Conservation (phyloP, 805 yeast genomes). For the Nakazawaea ambrosiae region DNA sequence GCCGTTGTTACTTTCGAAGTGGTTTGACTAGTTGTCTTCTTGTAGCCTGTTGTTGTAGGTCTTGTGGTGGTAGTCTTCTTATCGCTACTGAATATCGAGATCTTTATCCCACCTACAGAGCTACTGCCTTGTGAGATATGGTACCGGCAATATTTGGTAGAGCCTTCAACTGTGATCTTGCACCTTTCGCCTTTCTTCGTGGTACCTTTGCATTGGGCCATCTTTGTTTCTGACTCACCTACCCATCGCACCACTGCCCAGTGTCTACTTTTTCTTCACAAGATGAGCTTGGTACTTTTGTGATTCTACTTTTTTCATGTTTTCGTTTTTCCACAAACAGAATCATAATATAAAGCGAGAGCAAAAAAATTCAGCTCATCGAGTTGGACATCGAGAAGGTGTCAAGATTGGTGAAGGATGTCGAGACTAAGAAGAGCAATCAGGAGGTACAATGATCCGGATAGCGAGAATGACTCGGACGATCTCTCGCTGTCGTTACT, state of each 20-base stretch:
- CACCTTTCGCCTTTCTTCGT: constrained; percentile 35
- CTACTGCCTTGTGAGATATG: constrained; percentile 16
- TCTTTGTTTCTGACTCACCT: not conserved
- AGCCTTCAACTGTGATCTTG: constrained; percentile 20
- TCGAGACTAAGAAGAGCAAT: constrained; percentile 8
- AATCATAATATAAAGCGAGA: not conserved
- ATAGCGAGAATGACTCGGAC: too few relatives aligned
- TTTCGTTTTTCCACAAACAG: constrained; percentile 4
- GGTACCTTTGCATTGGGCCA: constrained; percentile 31
- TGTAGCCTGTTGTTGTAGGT: too few relatives aligned
- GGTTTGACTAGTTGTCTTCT: too few relatives aligned
- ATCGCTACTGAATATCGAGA: too few relatives aligned
- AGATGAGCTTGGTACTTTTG: too few relatives aligned
- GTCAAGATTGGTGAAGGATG: too few relatives aligned
- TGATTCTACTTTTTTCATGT: not conserved
- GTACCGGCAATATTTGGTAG: constrained; percentile 27
- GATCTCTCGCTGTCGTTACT: not conserved
- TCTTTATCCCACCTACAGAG: too few relatives aligned
- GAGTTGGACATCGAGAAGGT: too few relatives aligned
- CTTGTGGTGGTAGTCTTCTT: too few relatives aligned
- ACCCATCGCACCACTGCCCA: not conserved
- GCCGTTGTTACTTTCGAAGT: too few relatives aligned
- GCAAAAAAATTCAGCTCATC: too few relatives aligned
- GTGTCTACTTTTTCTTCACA: too few relatives aligned
- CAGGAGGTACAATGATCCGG: constrained; percentile 3